phyloP scores from a whole-genome alignment of 2,329 filamentous ascomycete species.

The Colletotrichum musicola region DNA sequence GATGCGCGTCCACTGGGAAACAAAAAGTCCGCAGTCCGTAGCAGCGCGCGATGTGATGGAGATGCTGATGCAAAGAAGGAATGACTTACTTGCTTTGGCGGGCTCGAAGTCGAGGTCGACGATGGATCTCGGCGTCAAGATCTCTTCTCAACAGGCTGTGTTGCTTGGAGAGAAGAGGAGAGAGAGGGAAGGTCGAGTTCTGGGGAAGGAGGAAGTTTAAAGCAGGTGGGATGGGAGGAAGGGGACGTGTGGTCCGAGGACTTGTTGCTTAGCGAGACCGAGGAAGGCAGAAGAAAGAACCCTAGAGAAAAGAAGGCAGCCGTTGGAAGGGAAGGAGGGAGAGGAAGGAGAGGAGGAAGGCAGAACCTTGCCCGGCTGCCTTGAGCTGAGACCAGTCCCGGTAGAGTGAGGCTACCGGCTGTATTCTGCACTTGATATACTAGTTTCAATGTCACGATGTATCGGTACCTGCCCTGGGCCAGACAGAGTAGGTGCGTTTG shows the following conservation, averaged over 20 bases:
- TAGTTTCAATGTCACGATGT: too few relatives aligned
- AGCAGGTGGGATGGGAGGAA: neutral
- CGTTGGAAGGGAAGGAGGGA: neutral
- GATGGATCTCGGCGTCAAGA: neutral
- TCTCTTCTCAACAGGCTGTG: slow-evolving; percentile 2
- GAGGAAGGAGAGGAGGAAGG: neutral
- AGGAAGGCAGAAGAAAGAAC: neutral
- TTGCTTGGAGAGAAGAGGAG: neutral
- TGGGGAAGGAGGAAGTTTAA: neutral
- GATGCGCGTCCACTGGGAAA: too few relatives aligned
- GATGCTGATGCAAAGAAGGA: neutral
- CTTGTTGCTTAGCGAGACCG: neutral
- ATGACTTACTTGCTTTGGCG: slow-evolving; percentile 6
- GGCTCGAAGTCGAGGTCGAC: neutral
- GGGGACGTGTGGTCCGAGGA: neutral
- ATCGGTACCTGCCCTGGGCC: too few relatives aligned
- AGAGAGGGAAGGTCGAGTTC: neutral
- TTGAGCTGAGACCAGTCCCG: neutral
- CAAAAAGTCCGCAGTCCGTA: too few relatives aligned
- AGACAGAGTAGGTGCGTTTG: too few relatives aligned
- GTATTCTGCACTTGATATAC: too few relatives aligned
- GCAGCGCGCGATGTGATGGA: neutral
- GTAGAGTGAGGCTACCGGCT: too few relatives aligned
- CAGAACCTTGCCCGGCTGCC: neutral
- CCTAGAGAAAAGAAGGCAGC: too few relatives aligned